Evolutionary conservation across 805 yeast genomes (phyloP).

Genomic region (Saccharomyces mikatae): DNA sequence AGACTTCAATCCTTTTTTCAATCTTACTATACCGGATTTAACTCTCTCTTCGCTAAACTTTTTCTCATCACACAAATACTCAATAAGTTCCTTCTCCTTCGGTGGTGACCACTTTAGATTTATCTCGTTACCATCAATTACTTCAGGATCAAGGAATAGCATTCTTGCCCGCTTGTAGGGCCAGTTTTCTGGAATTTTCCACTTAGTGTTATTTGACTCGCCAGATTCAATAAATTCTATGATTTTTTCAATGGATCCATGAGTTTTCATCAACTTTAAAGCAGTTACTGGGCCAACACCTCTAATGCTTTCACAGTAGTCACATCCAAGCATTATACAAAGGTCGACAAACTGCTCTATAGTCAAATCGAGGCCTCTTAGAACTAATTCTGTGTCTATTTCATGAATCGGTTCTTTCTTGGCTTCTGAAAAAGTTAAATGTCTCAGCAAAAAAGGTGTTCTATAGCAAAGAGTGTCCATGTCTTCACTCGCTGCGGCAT

Average conservation of each 20-base stretch:
- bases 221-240: conserved; percentile 48
- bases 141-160: conserved; percentile 77
- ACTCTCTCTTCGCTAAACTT: conserved; percentile 93
- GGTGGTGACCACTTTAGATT: conserved; percentile 85
- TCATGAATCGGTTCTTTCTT: conserved; percentile 89
- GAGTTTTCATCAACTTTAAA: conserved; percentile 75
- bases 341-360: conserved; percentile 74
- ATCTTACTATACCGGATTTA: conserved; percentile 74
- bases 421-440: conserved; percentile 89
- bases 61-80: conserved; percentile 76
- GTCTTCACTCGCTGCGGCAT: conserved; percentile 96
- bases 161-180: conserved; percentile 83
- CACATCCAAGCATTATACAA: conserved; percentile 92
- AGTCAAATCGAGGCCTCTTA: conserved; percentile 72
- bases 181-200: conserved; percentile 90
- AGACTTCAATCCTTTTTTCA: conserved; percentile 72
- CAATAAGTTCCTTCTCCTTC: conserved; percentile 71
- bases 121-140: conserved; percentile 50
- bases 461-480: conserved; percentile 95
- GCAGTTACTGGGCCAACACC: conserved; percentile 98
- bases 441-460: conserved; percentile 76
- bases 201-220: conserved; percentile 54
- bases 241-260: conserved; percentile 71
- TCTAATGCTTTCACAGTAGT: conserved; percentile 88
- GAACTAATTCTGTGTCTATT: conserved; percentile 54